Evolutionary conservation across 2,329 filamentous ascomycete species (phyloP).

Genomic region (Calonectria crousiana): DNA sequence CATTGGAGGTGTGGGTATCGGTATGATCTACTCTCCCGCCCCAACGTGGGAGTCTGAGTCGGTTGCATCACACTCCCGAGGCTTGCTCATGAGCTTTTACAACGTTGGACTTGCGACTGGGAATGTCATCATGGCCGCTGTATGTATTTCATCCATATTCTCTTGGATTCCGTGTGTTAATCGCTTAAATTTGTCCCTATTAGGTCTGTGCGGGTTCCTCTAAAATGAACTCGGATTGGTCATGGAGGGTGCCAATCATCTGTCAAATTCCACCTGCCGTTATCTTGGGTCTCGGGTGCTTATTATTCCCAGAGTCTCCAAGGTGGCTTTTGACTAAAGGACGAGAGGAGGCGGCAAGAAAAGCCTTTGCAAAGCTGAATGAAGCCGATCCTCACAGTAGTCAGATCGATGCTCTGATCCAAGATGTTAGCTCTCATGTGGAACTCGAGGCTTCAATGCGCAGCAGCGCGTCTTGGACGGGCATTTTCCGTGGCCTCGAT

Average conservation of each 20-base stretch:
- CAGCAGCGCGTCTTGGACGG: neutral
- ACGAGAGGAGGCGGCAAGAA: neutral
- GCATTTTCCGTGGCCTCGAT: neutral
- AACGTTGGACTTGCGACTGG: slow-evolving; percentile 1
- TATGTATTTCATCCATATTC: neutral
- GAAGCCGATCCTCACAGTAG: neutral
- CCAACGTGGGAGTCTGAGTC: slow-evolving; percentile 1
- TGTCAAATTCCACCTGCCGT: neutral
- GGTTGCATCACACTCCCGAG: neutral
- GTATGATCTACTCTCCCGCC: neutral
- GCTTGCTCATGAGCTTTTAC: slow-evolving; percentile 12
- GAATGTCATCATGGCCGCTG: neutral
- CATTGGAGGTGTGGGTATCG: slow-evolving; percentile 5
- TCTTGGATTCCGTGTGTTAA: neutral
- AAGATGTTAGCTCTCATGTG: neutral
- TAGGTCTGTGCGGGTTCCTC: slow-evolving; percentile 5
- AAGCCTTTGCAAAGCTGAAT: neutral
- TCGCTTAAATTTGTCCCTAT: neutral
- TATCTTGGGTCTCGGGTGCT: neutral
- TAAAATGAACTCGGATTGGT: neutral
- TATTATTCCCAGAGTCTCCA: slow-evolving; percentile 14
- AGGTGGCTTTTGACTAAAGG: slow-evolving; percentile 4
- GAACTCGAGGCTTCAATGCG: neutral
- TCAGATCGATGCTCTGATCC: neutral
- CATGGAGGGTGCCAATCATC: slow-evolving; percentile 6